A percentile compares a stretch with the other conserved stretches of the same genome.
Conservation (phyloP, 140 eudicot genomes). For the Senecio squalidus region DNA sequence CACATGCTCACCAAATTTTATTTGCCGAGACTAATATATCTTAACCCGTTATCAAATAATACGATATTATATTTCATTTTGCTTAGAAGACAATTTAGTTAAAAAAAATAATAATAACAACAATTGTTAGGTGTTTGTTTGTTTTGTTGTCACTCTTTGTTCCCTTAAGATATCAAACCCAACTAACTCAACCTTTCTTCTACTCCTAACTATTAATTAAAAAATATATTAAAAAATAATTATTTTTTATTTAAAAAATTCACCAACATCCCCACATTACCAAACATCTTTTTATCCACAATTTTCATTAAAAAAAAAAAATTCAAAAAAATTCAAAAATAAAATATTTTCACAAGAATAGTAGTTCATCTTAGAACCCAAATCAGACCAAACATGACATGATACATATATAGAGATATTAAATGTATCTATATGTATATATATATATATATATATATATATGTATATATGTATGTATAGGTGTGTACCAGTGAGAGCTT, state of each 20-base stretch:
- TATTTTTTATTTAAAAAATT: not conserved
- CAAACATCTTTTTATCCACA: conserved; percentile 2
- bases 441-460: not conserved
- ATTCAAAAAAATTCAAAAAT: not conserved
- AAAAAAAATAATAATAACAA: conserved; percentile 1
- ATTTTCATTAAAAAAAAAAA: not conserved
- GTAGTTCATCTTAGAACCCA: conserved; percentile 15
- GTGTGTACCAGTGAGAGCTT: conserved; percentile 63
- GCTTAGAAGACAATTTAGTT: conserved; percentile 13
- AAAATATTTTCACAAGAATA: conserved; percentile 6
- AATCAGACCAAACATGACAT: conserved; percentile 14
- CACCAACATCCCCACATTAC: conserved; percentile 37
- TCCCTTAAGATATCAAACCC: conserved; percentile 28
- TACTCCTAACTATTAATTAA: conserved; percentile 44
- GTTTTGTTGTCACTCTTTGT: conserved; percentile 40
- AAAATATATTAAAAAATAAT: conserved; percentile 5
- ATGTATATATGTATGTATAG: not conserved
- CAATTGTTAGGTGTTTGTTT: conserved; percentile 38
- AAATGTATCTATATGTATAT: not conserved
- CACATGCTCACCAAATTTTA: too few species aligned
- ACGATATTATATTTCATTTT: not conserved
- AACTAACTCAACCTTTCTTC: conserved; percentile 45
- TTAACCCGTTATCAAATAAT: too few species aligned
- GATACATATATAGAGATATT: not conserved
- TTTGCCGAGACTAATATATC: too few species aligned